Base-by-base conservation (phyloP, 2,329 filamentous ascomycete genomes). In the Verticillium albo-atrum region DNA sequence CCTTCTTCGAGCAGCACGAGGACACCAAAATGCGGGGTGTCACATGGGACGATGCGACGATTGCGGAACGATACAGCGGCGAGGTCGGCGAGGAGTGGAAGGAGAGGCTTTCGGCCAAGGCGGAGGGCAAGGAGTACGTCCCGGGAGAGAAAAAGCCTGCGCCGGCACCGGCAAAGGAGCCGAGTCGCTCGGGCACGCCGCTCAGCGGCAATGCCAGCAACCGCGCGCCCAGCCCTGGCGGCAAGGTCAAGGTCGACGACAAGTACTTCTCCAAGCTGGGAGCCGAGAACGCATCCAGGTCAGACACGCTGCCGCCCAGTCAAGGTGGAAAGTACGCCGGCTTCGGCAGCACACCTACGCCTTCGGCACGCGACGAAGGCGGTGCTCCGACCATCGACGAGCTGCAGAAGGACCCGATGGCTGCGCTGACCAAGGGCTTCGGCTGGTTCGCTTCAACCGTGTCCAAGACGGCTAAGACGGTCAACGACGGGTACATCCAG, bases 71-170 rank as follows among this genome's bases (percentile, higher is more conserved):
- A 59, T 98, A 98, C 72, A 89, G 92, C 62, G 90, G 91, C 58
- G 91, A 95, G 64, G 90, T 89, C 0, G 94, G 93, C 58, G 94
- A 97, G 75, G 94, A 97, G 77, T 98, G 89, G 87, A 97, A 97
- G 75, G 93, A 97, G 73, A 84, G 92, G 62, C 75, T 98, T 64
- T 88, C 87, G 34, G 91, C 90, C 68, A 94, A 95, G 78, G 91
- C 96, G 6, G 95, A 98, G 74, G 91, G 90, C 14, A 83, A 83
- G 60, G 91, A 96, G 66, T 98, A 96, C 71, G 90, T 95, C 2
- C 89, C 89, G 17, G 86, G 84, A 7, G 83, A 88, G 72, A 88
- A 87, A 73, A 82, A 80, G 71, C 70, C 74, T 26, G 65, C 67
- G 34, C 68, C 74, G 67, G 71, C 65, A 68, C 71, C 71, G 53